These are phyloP conservation scores for Vanderwaltozyma verrucispora DNA, from an alignment of 805 yeast genomes.

Conservation along the genomic window DNA sequence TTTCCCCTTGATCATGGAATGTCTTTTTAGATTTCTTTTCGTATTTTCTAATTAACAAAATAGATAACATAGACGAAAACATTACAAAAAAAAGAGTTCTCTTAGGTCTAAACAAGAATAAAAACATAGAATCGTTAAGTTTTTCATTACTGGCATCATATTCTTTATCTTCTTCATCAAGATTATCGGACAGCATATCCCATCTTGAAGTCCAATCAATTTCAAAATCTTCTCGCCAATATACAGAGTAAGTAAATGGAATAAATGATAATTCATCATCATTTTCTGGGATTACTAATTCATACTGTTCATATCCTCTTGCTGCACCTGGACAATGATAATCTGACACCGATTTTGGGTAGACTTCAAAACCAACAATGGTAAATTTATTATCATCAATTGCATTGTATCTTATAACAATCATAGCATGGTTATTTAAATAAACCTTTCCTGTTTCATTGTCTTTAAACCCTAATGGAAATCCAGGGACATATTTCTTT, in stretches of 20 bases:
- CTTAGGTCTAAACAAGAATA: constrained; percentile 9
- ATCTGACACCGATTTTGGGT: constrained; percentile 68
- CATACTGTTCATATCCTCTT: constrained; percentile 46
- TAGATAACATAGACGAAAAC: neutral
- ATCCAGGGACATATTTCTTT: constrained; percentile 76
- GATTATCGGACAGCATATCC: constrained; percentile 41
- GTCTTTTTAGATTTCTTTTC: neutral
- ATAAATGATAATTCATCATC: constrained; percentile 33
- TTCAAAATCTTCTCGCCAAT: constrained; percentile 74
- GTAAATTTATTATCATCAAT: constrained; percentile 37
- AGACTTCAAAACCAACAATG: constrained; percentile 84
- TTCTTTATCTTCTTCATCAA: constrained; percentile 14
- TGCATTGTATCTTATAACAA: constrained; percentile 64
- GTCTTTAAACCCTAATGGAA: constrained; percentile 66
- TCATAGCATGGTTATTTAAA: constrained; percentile 70
- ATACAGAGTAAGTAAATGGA: constrained; percentile 77
- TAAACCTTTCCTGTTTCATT: constrained; percentile 42
- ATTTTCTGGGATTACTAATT: constrained; percentile 35
- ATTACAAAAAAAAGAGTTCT: neutral
- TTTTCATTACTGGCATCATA: constrained; percentile 7
- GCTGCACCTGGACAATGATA: constrained; percentile 67
- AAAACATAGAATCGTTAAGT: neutral
- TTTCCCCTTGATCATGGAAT: no score
- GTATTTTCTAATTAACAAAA: neutral
- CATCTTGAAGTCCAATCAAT: constrained; percentile 61